Evolutionary conservation across 768 basidiomycete species (phyloP).

Genomic region (Filobasidium wieringae): DNA sequence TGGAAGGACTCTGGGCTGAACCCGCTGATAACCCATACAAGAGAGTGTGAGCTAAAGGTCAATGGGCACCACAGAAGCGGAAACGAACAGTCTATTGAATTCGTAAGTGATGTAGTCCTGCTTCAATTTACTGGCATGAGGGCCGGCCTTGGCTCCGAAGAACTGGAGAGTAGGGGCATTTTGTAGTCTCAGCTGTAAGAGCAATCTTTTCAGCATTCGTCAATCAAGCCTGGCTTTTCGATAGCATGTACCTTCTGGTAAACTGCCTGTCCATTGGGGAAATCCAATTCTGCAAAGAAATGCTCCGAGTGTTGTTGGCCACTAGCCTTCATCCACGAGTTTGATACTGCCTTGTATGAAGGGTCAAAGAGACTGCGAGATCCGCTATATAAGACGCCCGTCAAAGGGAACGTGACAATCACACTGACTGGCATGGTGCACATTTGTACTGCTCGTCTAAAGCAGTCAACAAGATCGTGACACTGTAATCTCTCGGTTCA

Average conservation of each 20-base stretch:
- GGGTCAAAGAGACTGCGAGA: conserved; percentile 67
- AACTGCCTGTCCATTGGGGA: conserved; percentile 58
- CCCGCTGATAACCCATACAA: conserved; percentile 47
- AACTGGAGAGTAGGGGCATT: conserved; percentile 76
- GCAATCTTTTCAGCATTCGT: neutral
- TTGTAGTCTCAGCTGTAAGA: conserved; percentile 57
- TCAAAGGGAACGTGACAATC: neutral
- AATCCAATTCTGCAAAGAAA: conserved; percentile 88
- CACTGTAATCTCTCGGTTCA: conserved; percentile 61
- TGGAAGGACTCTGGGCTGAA: conserved; percentile 70
- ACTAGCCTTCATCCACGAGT: conserved; percentile 62
- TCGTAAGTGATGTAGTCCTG: conserved; percentile 14
- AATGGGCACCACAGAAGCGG: neutral
- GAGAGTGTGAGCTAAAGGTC: neutral
- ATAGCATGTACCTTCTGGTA: conserved; percentile 61
- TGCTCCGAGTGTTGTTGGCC: conserved; percentile 58
- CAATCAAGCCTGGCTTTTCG: neutral
- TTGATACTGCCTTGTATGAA: conserved; percentile 64
- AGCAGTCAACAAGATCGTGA: conserved; percentile 80
- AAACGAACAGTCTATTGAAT: neutral
- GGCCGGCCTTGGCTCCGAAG: conserved; percentile 62
- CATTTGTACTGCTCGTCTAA: conserved; percentile 69
- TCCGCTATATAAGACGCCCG: neutral
- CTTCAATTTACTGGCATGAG: neutral
- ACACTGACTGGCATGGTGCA: conserved; percentile 74